A percentile compares a stretch with the other conserved stretches of the same genome.
Evolutionary conservation across 345 rosid genomes (phyloP).

Genomic region (Lumnitzera littorea): DNA sequence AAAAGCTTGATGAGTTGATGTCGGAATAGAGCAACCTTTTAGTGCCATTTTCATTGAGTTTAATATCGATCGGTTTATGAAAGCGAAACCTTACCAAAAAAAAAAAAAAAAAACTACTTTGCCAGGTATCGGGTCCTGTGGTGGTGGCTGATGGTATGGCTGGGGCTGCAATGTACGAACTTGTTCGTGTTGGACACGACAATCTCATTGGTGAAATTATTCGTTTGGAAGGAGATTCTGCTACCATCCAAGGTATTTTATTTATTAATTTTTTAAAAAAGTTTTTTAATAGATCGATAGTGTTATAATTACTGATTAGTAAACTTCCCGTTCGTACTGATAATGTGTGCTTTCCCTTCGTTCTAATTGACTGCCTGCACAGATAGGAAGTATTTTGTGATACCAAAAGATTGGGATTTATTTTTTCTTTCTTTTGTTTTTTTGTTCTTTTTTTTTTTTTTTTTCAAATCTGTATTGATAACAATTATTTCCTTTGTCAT

Average conservation of each 20-base stretch:
- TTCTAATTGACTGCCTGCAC: background rate
- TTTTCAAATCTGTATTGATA: background rate
- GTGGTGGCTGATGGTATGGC: conserved; percentile 99
- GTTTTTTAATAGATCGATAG: background rate
- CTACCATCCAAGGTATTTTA: conserved; percentile 92
- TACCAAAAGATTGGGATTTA: background rate
- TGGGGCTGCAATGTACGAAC: conserved; percentile 99
- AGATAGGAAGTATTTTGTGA: background rate
- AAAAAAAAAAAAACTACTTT: background rate
- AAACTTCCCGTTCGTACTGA: background rate
- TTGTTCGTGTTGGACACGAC: conserved; percentile 98
- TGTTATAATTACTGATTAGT: background rate
- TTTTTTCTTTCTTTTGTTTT: background rate
- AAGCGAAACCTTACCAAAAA: background rate
- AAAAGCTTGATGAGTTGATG: too few species aligned
- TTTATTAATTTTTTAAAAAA: background rate
- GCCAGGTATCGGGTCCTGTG: conserved; percentile 97
- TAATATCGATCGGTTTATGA: background rate
- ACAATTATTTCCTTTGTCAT: background rate
- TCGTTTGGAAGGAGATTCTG: conserved; percentile 98
- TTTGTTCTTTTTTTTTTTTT: background rate
- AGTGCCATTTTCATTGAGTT: too few species aligned
- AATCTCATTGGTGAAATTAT: conserved; percentile 95
- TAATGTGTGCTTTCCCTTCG: too few species aligned
- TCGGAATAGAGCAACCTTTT: too few species aligned